Evolutionary conservation across 805 yeast species (phyloP).

Genomic region (Ogataea paraovalis): DNA sequence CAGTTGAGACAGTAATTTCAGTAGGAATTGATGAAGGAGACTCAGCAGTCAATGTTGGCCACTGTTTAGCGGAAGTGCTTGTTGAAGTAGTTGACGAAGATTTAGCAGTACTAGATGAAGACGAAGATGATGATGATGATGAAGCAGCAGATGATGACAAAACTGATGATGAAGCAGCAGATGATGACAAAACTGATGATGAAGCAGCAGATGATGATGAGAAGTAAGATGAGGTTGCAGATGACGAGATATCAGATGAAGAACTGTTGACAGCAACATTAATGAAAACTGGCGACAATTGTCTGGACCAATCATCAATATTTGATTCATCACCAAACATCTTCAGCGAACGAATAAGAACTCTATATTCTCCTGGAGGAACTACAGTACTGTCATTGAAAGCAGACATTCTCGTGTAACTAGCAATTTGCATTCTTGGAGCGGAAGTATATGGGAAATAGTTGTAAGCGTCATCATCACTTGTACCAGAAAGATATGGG

Average conservation of each 20-base stretch:
- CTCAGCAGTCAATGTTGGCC: background rate
- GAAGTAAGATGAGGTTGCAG: background rate
- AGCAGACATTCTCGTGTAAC: background rate
- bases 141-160: background rate
- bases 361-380: conserved; percentile 7
- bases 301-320: conserved; percentile 12
- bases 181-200: too few relatives aligned
- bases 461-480: background rate
- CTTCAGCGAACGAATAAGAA: conserved; percentile 6
- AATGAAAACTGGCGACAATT: conserved; percentile 3
- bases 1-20: background rate
- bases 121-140: background rate
- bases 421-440: too few relatives aligned
- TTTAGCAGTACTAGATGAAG: background rate
- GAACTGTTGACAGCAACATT: too few relatives aligned
- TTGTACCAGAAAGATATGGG: background rate
- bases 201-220: too few relatives aligned
- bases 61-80: too few relatives aligned
- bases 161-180: background rate
- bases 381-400: conserved; percentile 2
- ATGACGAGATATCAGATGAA: background rate
- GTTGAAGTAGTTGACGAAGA: background rate
- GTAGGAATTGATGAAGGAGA: background rate
- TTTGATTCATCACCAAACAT: conserved; percentile 8
- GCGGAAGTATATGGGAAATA: background rate